Percentiles rank a stretch among this genome's conserved stretches.
Conservation (phyloP, 2,329 filamentous ascomycete genomes). For the Metarhizium rileyi region DNA sequence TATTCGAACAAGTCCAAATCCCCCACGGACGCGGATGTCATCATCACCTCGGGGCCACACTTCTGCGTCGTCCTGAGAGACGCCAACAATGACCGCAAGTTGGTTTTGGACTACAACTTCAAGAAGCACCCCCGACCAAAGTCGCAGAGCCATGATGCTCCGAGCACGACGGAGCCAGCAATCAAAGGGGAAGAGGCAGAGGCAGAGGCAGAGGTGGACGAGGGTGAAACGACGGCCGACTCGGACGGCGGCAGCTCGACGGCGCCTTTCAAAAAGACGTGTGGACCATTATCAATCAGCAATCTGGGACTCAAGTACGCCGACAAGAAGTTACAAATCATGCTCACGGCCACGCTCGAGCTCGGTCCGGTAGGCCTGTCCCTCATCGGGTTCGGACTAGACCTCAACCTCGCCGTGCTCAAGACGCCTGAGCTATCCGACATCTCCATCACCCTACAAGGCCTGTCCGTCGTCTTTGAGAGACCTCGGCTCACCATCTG, state of each 20-base stretch:
- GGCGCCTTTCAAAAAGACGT: conserved; percentile 20
- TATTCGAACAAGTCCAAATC: neutral
- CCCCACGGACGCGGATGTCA: neutral
- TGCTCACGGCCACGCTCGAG: conserved; percentile 24
- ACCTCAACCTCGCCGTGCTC: conserved; percentile 12
- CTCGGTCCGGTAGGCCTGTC: conserved; percentile 26
- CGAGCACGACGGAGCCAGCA: neutral
- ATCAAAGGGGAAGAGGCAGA: neutral
- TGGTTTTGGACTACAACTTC: conserved; percentile 9
- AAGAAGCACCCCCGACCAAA: conserved; percentile 8
- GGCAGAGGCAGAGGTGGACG: too few species aligned
- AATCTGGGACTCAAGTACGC: conserved; percentile 27
- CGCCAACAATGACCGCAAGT: neutral
- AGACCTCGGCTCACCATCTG: conserved; percentile 25
- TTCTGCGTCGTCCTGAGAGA: neutral
- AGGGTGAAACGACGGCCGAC: conserved; percentile 2
- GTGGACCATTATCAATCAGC: conserved; percentile 22
- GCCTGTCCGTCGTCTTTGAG: conserved; percentile 23
- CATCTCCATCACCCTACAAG: conserved; percentile 16
- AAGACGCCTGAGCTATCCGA: neutral
- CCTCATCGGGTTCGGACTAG: conserved; percentile 24
- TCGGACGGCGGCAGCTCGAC: neutral
- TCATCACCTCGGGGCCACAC: neutral
- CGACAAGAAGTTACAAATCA: conserved; percentile 17
- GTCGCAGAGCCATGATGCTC: neutral